Percentiles rank a stretch among this genome's conserved stretches.
Conservation (phyloP, 106 monocot species). For the Dendrobium chrysotoxum region DNA sequence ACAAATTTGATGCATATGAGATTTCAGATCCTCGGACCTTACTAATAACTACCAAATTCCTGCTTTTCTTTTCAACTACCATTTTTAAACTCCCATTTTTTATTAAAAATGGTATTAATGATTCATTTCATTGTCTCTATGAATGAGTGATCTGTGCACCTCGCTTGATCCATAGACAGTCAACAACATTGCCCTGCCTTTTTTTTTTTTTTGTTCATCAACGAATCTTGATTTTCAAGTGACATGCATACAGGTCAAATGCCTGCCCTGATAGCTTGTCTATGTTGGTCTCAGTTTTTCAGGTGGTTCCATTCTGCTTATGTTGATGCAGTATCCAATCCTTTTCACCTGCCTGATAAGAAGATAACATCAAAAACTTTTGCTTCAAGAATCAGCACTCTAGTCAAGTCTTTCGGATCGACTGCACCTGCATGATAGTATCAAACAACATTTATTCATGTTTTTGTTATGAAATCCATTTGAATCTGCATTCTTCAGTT, state of each 20-base stretch:
- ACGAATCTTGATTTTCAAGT: neutral
- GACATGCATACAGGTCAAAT: neutral
- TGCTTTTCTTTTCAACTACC: no score
- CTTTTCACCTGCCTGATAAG: slow-evolving; percentile 97
- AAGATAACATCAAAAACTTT: slow-evolving; percentile 82
- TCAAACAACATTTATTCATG: neutral
- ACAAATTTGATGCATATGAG: no score
- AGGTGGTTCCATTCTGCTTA: slow-evolving; percentile 90
- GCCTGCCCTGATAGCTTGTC: neutral
- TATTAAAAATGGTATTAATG: no score
- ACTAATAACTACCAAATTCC: no score
- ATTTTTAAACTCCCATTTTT: no score
- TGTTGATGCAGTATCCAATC: slow-evolving; percentile 94
- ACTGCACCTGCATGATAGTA: neutral
- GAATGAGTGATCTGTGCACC: no score
- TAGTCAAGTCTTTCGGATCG: slow-evolving; percentile 69
- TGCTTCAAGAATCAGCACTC: slow-evolving; percentile 46
- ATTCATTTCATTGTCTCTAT: no score
- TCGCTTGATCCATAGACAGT: no score
- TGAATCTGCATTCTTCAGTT: no score
- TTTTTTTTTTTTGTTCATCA: no score
- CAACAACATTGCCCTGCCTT: no score
- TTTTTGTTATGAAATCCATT: neutral
- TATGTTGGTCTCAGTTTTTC: slow-evolving; percentile 60
- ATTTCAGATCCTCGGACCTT: no score